These are phyloP conservation scores for Xylaria polymorpha DNA, from an alignment of 2,329 filamentous ascomycete genomes.

Conservation along the genomic window DNA sequence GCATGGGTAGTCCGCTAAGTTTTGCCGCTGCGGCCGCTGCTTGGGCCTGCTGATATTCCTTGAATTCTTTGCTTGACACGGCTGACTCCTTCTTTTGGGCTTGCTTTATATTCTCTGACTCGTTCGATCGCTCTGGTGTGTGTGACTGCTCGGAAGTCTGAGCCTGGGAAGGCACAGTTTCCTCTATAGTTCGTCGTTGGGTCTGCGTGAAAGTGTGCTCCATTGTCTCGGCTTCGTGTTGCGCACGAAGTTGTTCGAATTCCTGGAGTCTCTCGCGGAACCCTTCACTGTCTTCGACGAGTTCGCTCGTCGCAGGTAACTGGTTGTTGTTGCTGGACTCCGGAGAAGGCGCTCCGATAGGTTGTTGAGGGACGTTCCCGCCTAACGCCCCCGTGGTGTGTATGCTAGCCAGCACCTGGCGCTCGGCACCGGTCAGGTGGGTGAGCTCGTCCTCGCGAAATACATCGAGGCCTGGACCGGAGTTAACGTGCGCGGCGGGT, in stretches of 20 bases:
- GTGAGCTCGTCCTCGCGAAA: slow-evolving; percentile 80
- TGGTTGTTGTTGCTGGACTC: slow-evolving; percentile 58
- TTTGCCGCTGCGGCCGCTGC: slow-evolving; percentile 61
- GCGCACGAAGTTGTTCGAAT: slow-evolving; percentile 82
- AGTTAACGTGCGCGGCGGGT: slow-evolving; percentile 55
- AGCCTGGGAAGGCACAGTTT: slow-evolving; percentile 33
- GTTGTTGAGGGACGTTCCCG: slow-evolving; percentile 53
- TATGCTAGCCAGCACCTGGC: slow-evolving; percentile 62
- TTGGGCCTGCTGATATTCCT: slow-evolving; percentile 75
- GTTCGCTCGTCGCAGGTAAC: slow-evolving; percentile 63
- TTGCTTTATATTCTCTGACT: slow-evolving; percentile 34
- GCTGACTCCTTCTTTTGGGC: slow-evolving; percentile 41
- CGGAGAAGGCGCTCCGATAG: slow-evolving; percentile 53
- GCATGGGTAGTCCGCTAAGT: slow-evolving; percentile 79
- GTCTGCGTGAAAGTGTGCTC: slow-evolving; percentile 42
- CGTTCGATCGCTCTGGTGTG: slow-evolving; percentile 31
- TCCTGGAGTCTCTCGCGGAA: slow-evolving; percentile 81
- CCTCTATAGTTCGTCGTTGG: slow-evolving; percentile 28
- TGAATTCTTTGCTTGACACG: slow-evolving; percentile 65
- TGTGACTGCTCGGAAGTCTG: slow-evolving; percentile 30
- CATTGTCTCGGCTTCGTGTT: slow-evolving; percentile 69
- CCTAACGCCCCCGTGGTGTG: slow-evolving; percentile 50
- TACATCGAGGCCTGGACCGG: slow-evolving; percentile 61
- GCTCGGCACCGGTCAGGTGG: slow-evolving; percentile 67
- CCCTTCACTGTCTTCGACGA: slow-evolving; percentile 66